A percentile compares a stretch with the other conserved stretches of the same genome.
Evolutionary conservation across 108 stramenopile genomes (phyloP).

Genomic region (Discostella stelligeroides): DNA sequence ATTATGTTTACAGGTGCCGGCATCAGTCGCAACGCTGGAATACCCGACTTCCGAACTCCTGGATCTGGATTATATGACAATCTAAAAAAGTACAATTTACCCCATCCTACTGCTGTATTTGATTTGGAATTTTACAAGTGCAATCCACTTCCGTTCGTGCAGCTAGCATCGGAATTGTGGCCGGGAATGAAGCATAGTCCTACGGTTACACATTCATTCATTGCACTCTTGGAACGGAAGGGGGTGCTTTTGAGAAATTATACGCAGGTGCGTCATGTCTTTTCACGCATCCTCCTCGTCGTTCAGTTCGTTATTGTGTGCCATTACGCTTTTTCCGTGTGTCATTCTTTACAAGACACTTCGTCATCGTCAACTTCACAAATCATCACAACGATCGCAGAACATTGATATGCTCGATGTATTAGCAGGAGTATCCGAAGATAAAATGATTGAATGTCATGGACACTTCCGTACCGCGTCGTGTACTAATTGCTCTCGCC

Average conservation of each 20-base stretch:
- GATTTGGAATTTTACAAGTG: slow-evolving; percentile 83
- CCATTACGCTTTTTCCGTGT: not conserved
- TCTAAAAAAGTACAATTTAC: slow-evolving; percentile 87
- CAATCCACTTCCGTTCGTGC: slow-evolving; percentile 76
- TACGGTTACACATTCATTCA: slow-evolving; percentile 88
- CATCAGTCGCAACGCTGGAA: slow-evolving; percentile 81
- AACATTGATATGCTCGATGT: slow-evolving; percentile 95
- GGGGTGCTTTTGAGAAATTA: slow-evolving; percentile 78
- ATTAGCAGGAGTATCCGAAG: slow-evolving; percentile 77
- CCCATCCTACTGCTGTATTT: slow-evolving; percentile 92
- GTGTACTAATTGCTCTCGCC: slow-evolving; percentile 57
- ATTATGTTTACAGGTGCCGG: slow-evolving; percentile 63
- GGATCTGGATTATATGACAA: slow-evolving; percentile 93
- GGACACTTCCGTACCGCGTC: slow-evolving; percentile 86
- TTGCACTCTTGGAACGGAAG: slow-evolving; percentile 82
- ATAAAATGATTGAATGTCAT: slow-evolving; percentile 90
- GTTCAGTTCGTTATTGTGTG: too few relatives aligned
- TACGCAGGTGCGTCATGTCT: slow-evolving; percentile 69
- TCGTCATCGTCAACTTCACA: not conserved
- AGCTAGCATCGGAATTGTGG: slow-evolving; percentile 84
- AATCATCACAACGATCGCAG: not conserved
- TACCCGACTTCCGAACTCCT: slow-evolving; percentile 93
- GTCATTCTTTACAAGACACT: not conserved
- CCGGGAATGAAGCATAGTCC: slow-evolving; percentile 83
- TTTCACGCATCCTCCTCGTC: too few relatives aligned